Evolutionary conservation across 2,329 filamentous ascomycete genomes (phyloP), one percentile per base, ranked within the genome.

Genomic region (Coleophoma crateriformis): DNA sequence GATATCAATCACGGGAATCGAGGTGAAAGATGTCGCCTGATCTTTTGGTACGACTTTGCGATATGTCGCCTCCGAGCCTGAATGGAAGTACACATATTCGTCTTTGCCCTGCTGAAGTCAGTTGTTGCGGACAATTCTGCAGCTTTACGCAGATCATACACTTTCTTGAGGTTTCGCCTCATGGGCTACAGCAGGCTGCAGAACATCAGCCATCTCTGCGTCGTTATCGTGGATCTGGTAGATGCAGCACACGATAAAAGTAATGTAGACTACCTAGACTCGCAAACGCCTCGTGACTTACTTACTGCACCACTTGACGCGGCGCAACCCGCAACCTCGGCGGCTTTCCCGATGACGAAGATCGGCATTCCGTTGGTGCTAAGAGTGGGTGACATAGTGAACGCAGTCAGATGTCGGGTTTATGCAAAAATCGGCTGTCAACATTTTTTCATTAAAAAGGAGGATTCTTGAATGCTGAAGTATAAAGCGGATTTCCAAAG

Each of bases 1-100:
- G 8, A 67, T 45, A 51, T 68, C 63, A 45, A 68, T 60, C 4
- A 60, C 64, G 0, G 65, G 65, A 20, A 68, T 67, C 8, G 64
- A 61, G 4, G 58, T 63, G 50, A 65, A 65, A 1, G 56, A 57
- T 2, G 61, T 56, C n/a, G 51, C 20, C 27, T 44, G 41, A n/a
- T 44, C 41, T 32, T 44, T 44, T 27, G 41, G 41, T 12, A 44
- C 41, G 13, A 65, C 56, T 43, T 62, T 58, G 39, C 63, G 60
- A 46, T 65, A 65, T 1, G 62, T 64, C 5, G 59, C 58, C 47
- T 64, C 61, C 15, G 61, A 52, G n/a, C 63, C 63, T 1, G 63
- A 64, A 44, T 64, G 62, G 45, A 64, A 65, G 49, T 64, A 65
- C 7, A 64, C 62, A 42, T 64, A 64, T 48, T 62, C 46, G 27